Percentiles rank a stretch among this genome's conserved stretches.
These are phyloP conservation scores for Leishmania tropica DNA, from an alignment of 208 protist species.

Conservation along the genomic window DNA sequence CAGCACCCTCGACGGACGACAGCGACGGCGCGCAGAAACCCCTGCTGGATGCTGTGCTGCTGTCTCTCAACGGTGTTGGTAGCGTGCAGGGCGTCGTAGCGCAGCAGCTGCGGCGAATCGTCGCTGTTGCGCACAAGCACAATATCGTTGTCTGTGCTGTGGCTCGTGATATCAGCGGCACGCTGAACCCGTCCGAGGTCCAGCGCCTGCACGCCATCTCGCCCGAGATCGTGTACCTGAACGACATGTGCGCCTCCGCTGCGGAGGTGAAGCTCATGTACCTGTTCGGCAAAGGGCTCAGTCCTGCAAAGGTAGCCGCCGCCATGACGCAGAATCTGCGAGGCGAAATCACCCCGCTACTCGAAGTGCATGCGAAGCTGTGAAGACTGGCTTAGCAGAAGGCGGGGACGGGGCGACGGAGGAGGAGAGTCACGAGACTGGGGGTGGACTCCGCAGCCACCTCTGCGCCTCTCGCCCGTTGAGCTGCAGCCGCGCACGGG, in stretches of 20 bases:
- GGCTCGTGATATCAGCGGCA: constrained; percentile 42
- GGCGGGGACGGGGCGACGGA: background rate
- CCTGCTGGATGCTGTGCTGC: constrained; percentile 56
- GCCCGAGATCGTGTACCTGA: constrained; percentile 45
- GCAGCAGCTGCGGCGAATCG: constrained; percentile 42
- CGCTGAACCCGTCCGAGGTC: constrained; percentile 38
- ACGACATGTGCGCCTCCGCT: constrained; percentile 56
- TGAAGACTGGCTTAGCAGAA: background rate
- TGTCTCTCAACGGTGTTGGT: constrained; percentile 60
- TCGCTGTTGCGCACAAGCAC: constrained; percentile 17
- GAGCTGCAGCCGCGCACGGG: background rate
- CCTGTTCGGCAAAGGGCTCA: constrained; percentile 68
- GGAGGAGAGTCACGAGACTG: background rate
- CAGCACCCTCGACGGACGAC: background rate
- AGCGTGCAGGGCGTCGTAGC: constrained; percentile 25
- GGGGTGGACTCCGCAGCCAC: background rate
- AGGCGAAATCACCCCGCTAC: constrained; percentile 58
- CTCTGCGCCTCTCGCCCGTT: background rate
- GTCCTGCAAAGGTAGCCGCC: constrained; percentile 31
- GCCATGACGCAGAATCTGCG: constrained; percentile 63
- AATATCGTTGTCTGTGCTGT: constrained; percentile 48
- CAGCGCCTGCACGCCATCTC: constrained; percentile 39
- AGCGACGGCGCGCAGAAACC: constrained; percentile 3
- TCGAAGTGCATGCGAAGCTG: background rate
- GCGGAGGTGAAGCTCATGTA: constrained; percentile 83